Percentiles rank a stretch among this genome's conserved stretches.
Conservation (phyloP, 306 rosid genomes). For the Chamaecrista fasciculata region DNA sequence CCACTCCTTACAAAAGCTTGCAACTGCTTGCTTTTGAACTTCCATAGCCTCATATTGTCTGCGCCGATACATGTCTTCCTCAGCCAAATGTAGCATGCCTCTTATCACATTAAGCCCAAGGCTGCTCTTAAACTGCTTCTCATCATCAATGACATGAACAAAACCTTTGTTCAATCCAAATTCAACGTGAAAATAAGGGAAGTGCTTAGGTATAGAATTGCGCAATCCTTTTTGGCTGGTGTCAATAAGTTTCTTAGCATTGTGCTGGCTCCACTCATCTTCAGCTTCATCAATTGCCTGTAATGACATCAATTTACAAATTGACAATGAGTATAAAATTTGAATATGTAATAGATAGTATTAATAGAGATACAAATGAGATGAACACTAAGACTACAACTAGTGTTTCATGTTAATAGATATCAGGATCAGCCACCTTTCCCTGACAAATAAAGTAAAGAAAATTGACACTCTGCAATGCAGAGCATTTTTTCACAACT, state of each 20-base stretch:
- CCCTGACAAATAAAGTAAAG: background rate
- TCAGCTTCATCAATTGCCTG: constrained; percentile 96
- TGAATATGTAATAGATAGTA: background rate
- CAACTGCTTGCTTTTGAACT: constrained; percentile 71
- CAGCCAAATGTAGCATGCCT: constrained; percentile 73
- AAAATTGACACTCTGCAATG: background rate
- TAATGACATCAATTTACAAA: constrained; percentile 17
- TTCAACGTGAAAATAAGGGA: constrained; percentile 85
- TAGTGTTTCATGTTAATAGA: background rate
- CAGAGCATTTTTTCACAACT: background rate
- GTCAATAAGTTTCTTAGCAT: constrained; percentile 80
- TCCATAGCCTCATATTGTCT: constrained; percentile 48
- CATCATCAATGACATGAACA: constrained; percentile 88
- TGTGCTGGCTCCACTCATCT: constrained; percentile 93
- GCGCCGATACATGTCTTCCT: constrained; percentile 82
- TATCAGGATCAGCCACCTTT: background rate
- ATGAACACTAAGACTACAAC: background rate
- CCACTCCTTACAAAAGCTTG: constrained; percentile 63
- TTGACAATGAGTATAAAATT: background rate
- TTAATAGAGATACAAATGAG: background rate
- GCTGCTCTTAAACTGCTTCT: constrained; percentile 58
- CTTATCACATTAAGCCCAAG: constrained; percentile 79
- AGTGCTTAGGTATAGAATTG: constrained; percentile 70
- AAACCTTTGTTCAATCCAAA: constrained; percentile 77
- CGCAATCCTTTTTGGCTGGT: constrained; percentile 78